Base-by-base conservation (phyloP, 2,329 filamentous ascomycete species). In the Cryphonectria parasitica region DNA sequence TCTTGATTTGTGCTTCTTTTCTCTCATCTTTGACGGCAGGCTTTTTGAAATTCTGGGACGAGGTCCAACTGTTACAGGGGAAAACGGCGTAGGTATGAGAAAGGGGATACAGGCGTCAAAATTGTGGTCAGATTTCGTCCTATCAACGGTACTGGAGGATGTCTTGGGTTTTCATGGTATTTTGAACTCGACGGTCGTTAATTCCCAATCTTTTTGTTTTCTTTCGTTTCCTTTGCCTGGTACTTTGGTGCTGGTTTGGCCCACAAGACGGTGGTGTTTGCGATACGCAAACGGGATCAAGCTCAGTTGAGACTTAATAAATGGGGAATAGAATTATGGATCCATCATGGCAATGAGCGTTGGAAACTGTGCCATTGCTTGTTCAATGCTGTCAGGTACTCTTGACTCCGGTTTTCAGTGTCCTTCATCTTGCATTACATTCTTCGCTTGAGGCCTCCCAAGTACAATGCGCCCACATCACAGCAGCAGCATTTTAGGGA, bases 11-110 rank as follows among this genome's bases (percentile, higher is more conserved):
- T n/a, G 31, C 58, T 22, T 39, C 34, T 3, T 39, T 61, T 36
- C 28, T 60, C 31, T 60, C 56, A 39, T 19, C 11, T 61, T n/a
- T 36, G 31, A 61, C 31, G 58, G 58, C 39, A n/a, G 31, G 58
- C 8, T 61, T 61, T 36, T 25, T 17, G n/a, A 39, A 39, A 36
- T 61, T 22, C 11, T 61, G 31, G 58, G 34, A n/a, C 34, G n/a
- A 17, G 31, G 58, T 61, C 58, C 31, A 61, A 10, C 11, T 36
- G 13, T 61, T 61, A 61, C 58, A 61, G 28, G 31, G 58, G 10
- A 39, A 61, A 39, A 61, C 2, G 58, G 58, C 34, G 31, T 19
- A 61, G 58, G 58, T 39, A 61, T 39, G 58, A 61, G 58, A 61
- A 39, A 7, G 58, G 56, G 34, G 34, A n/a, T 39, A 61, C 31